These are phyloP conservation scores for Amyloporia xantha DNA, from an alignment of 768 basidiomycete species.

Conservation along the genomic window DNA sequence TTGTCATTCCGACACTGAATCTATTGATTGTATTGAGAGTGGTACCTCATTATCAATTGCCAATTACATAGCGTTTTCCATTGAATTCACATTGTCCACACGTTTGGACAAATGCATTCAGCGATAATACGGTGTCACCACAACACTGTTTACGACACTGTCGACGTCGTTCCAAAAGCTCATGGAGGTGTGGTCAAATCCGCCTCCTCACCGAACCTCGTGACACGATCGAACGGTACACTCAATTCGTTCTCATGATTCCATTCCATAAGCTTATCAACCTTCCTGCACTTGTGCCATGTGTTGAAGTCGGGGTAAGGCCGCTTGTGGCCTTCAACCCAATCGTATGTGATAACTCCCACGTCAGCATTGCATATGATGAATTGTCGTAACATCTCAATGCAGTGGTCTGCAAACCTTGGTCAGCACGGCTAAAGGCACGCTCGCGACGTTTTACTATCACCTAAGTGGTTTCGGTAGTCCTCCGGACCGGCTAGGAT, in stretches of 20 bases:
- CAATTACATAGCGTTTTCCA: too few species aligned
- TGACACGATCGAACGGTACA: background rate
- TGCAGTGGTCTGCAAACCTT: conserved; percentile 1
- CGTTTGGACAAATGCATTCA: too few species aligned
- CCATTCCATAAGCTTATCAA: conserved; percentile 2
- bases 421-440: background rate
- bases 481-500: background rate
- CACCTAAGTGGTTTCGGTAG: conserved; percentile 1
- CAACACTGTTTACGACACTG: too few species aligned
- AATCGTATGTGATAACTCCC: conserved; percentile 3
- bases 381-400: conserved; percentile 1
- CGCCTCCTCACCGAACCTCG: background rate
- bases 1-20: too few species aligned
- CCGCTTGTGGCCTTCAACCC: background rate
- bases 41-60: too few species aligned
- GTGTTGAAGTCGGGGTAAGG: conserved; percentile 3
- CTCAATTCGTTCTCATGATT: background rate
- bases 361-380: conserved; percentile 2
- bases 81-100: too few species aligned
- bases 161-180: too few species aligned
- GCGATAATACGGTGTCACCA: too few species aligned
- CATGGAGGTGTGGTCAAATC: background rate
- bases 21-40: too few species aligned
- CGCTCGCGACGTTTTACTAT: background rate
- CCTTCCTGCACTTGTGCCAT: conserved; percentile 1